phyloP scores from a whole-genome alignment of 2,329 filamentous ascomycete genomes.

The Cryoendolithus antarcticus region DNA sequence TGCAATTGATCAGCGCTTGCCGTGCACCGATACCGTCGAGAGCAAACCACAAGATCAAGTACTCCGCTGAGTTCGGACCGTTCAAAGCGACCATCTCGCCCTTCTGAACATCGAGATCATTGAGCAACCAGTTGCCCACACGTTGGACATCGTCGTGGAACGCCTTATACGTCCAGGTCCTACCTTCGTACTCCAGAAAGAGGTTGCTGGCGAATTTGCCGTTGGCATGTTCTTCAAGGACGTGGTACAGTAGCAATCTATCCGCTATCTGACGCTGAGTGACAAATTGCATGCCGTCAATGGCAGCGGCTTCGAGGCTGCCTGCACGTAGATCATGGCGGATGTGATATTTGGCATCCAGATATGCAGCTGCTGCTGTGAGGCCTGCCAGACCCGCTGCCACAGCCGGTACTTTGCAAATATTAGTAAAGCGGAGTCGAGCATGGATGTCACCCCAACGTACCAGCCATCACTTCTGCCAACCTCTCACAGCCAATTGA shows the following conservation, averaged over 20 bases:
- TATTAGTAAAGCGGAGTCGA: no score
- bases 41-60: conserved; percentile 26
- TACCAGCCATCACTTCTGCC: no score
- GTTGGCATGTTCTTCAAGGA: conserved; percentile 14
- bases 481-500: no score
- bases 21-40: conserved; percentile 46
- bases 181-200: conserved; percentile 18
- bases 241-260: conserved; percentile 15
- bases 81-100: conserved; percentile 23
- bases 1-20: conserved; percentile 23
- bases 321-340: conserved; percentile 42
- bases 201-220: conserved; percentile 10
- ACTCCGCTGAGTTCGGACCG: conserved; percentile 23
- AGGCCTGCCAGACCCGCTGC: conserved; percentile 15
- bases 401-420: no score
- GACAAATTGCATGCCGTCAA: conserved; percentile 13
- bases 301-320: conserved; percentile 11
- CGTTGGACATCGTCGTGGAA: conserved; percentile 56
- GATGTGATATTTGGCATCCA: conserved; percentile 59
- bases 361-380: conserved; percentile 35
- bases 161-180: conserved; percentile 57
- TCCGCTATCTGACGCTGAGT: conserved; percentile 9
- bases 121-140: conserved; percentile 63
- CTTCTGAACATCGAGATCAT: conserved; percentile 31
- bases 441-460: no score